A percentile compares a stretch with the other conserved stretches of the same genome.
phyloP scores from a whole-genome alignment of 1,139 yeast genomes.

The Zygosaccharomyces pseudobailii region DNA sequence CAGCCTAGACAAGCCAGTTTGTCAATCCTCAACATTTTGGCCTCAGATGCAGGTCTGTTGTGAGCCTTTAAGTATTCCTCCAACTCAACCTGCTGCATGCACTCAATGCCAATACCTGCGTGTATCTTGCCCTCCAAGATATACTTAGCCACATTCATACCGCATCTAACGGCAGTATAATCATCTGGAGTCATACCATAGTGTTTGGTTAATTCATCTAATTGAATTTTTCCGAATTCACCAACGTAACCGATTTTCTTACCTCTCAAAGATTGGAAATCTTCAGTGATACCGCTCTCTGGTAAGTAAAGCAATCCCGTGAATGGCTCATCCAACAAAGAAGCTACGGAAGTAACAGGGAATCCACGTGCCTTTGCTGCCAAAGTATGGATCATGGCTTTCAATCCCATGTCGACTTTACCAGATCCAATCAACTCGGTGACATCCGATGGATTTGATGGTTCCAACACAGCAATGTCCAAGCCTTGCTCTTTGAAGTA shows the following conservation, averaged over 20 bases:
- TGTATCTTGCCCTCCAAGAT: conserved; percentile 53
- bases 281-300: conserved; percentile 48
- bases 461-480: conserved; percentile 51
- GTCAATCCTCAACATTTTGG: conserved; percentile 54
- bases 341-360: conserved; percentile 54
- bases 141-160: conserved; percentile 56
- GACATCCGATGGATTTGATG: conserved; percentile 56
- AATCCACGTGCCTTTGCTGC: conserved; percentile 58
- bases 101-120: conserved; percentile 57
- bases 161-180: conserved; percentile 57
- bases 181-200: conserved; percentile 53
- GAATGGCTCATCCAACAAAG: conserved; percentile 54
- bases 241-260: conserved; percentile 55
- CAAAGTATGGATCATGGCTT: conserved; percentile 58
- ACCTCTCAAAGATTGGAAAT: conserved; percentile 49
- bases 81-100: conserved; percentile 55
- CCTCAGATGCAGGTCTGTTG: conserved; percentile 46
- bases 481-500: conserved; percentile 48
- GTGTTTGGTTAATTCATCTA: conserved; percentile 52
- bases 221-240: conserved; percentile 55
- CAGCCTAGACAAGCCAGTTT: conserved; percentile 55
- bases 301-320: conserved; percentile 52
- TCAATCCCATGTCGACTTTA: conserved; percentile 54
- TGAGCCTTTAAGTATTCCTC: conserved; percentile 46
- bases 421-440: conserved; percentile 55